Evolutionary conservation across 495 filamentous ascomycete species (phyloP).

Genomic region (Gamarada debralockiae): DNA sequence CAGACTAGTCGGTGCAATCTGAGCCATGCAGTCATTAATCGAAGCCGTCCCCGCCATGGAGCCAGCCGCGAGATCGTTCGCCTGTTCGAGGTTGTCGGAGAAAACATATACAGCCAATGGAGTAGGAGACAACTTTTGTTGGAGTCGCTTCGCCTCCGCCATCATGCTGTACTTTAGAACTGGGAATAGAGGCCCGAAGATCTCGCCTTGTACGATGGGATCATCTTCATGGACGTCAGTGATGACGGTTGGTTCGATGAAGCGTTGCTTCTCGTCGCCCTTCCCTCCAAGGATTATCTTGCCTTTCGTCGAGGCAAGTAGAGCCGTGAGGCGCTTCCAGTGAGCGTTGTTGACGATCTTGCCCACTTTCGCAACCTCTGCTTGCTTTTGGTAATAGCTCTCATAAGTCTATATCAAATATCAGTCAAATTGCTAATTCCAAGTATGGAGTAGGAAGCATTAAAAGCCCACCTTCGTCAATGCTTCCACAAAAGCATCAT

Average conservation of each 20-base stretch:
- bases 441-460: too few relatives aligned
- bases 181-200: slow-evolving; percentile 46
- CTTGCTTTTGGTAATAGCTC: not conserved
- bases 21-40: not conserved
- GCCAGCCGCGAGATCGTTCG: not conserved
- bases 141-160: slow-evolving; percentile 59
- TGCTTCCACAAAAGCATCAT: slow-evolving; percentile 55
- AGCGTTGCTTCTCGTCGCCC: slow-evolving; percentile 18
- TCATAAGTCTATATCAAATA: not conserved
- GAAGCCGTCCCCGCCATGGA: not conserved
- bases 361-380: not conserved
- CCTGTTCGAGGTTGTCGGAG: not conserved
- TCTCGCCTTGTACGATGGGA: slow-evolving; percentile 40
- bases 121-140: slow-evolving; percentile 56
- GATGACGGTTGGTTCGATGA: slow-evolving; percentile 53
- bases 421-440: slow-evolving; percentile 47
- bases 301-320: slow-evolving; percentile 48
- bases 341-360: slow-evolving; percentile 54
- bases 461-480: slow-evolving; percentile 50
- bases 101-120: slow-evolving; percentile 61
- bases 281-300: slow-evolving; percentile 12
- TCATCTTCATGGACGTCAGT: slow-evolving; percentile 51
- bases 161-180: slow-evolving; percentile 48
- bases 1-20: slow-evolving; percentile 1
- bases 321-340: slow-evolving; percentile 59